Conservation (phyloP, 1,284 basidiomycete species). For the Tilletia indica region DNA sequence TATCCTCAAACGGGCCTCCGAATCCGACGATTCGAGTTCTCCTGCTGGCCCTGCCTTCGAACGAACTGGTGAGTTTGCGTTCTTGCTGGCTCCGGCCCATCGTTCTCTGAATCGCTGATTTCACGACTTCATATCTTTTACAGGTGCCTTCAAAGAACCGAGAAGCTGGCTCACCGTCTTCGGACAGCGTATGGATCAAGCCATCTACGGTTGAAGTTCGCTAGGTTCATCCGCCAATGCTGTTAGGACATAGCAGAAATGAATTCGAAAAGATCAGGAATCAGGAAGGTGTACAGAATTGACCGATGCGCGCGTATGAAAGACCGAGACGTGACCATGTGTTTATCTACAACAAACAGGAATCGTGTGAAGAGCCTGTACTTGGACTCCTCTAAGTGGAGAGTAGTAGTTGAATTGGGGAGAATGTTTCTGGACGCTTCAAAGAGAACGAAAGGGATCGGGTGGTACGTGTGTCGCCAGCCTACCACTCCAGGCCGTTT, state of each 20-base stretch:
- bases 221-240: background rate
- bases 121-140: background rate
- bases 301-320: background rate
- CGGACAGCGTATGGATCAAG: background rate
- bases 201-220: background rate
- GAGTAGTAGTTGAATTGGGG: no score
- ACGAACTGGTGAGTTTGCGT: background rate
- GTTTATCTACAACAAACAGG: no score
- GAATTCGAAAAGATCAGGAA: background rate
- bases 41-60: background rate
- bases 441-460: background rate
- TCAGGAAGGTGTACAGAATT: background rate
- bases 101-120: background rate
- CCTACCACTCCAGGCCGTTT: slow-evolving; percentile 9
- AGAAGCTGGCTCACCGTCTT: slow-evolving; percentile 14
- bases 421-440: no score
- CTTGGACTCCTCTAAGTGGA: no score
- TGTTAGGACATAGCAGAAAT: background rate
- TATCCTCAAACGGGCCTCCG: background rate
- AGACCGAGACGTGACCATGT: no score
- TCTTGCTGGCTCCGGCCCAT: no score
- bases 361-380: no score
- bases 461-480: background rate
- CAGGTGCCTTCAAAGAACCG: background rate
- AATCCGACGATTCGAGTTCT: background rate